Evolutionary conservation across 2,329 filamentous ascomycete species (phyloP).

Genomic region (Tolypocladium paradoxum): DNA sequence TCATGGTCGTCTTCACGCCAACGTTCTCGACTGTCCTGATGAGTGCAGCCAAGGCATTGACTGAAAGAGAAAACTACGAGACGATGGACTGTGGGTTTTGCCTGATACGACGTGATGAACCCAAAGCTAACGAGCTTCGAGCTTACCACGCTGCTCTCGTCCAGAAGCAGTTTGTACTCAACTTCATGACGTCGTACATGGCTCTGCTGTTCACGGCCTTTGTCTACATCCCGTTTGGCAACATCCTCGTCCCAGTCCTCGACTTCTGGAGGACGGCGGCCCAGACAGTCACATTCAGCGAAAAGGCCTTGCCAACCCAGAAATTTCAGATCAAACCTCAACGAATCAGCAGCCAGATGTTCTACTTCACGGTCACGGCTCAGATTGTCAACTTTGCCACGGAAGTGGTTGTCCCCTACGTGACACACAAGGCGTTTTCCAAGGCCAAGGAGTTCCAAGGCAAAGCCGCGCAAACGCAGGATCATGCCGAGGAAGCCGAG

Average conservation of each 20-base stretch:
- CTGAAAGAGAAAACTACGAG: slow-evolving; percentile 82
- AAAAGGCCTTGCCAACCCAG: slow-evolving; percentile 54
- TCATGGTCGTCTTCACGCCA: slow-evolving; percentile 74
- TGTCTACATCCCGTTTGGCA: slow-evolving; percentile 86
- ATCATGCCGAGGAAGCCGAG: slow-evolving; percentile 64
- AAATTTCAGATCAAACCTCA: slow-evolving; percentile 75
- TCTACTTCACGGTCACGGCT: slow-evolving; percentile 91
- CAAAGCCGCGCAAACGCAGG: slow-evolving; percentile 42
- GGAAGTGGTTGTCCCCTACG: slow-evolving; percentile 74
- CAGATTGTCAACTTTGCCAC: slow-evolving; percentile 81
- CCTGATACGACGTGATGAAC: neutral
- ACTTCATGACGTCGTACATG: slow-evolving; percentile 93
- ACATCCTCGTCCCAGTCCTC: slow-evolving; percentile 72
- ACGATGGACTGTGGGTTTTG: slow-evolving; percentile 53
- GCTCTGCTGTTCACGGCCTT: slow-evolving; percentile 89
- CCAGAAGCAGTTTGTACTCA: slow-evolving; percentile 88
- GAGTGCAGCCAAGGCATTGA: slow-evolving; percentile 64
- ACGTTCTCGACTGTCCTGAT: slow-evolving; percentile 68
- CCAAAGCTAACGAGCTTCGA: slow-evolving; percentile 16
- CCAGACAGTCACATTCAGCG: slow-evolving; percentile 62
- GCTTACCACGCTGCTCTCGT: slow-evolving; percentile 76
- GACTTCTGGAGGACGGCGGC: slow-evolving; percentile 70
- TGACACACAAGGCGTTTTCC: slow-evolving; percentile 67
- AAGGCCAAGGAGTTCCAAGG: slow-evolving; percentile 69
- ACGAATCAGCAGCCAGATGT: slow-evolving; percentile 79